These are phyloP conservation scores for Populus euphratica DNA, from an alignment of 345 rosid species.

Conservation along the genomic window DNA sequence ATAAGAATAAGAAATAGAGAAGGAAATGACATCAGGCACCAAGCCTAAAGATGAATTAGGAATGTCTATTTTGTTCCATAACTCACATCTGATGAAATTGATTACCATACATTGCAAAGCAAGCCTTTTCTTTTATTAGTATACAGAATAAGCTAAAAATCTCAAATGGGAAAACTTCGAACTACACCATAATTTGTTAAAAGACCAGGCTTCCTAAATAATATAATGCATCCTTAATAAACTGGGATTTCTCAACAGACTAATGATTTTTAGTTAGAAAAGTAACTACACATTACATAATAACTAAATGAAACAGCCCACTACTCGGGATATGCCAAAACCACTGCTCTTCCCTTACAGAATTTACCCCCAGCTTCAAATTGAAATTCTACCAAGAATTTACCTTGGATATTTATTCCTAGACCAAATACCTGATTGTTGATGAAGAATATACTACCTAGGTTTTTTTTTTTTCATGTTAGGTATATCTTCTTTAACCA, in stretches of 20 bases:
- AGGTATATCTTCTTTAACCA: background rate
- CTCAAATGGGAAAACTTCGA: background rate
- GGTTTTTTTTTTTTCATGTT: no score
- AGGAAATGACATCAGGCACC: background rate
- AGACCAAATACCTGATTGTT: background rate
- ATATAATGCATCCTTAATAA: background rate
- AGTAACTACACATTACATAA: background rate
- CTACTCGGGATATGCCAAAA: background rate
- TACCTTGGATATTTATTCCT: background rate
- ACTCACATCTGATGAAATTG: background rate
- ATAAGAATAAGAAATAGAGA: background rate
- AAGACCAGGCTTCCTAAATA: background rate
- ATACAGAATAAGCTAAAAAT: background rate
- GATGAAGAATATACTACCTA: background rate
- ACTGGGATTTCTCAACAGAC: background rate
- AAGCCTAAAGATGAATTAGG: background rate
- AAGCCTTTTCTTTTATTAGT: background rate
- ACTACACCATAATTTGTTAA: background rate
- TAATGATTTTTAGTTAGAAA: background rate
- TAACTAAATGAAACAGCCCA: background rate
- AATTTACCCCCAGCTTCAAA: background rate
- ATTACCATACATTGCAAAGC: background rate
- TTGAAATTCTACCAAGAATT: background rate
- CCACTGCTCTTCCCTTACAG: background rate
- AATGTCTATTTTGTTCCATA: background rate